Percentiles rank a stretch among this genome's conserved stretches.
Conservation (phyloP, 306 rosid species). For the Geum urbanum region DNA sequence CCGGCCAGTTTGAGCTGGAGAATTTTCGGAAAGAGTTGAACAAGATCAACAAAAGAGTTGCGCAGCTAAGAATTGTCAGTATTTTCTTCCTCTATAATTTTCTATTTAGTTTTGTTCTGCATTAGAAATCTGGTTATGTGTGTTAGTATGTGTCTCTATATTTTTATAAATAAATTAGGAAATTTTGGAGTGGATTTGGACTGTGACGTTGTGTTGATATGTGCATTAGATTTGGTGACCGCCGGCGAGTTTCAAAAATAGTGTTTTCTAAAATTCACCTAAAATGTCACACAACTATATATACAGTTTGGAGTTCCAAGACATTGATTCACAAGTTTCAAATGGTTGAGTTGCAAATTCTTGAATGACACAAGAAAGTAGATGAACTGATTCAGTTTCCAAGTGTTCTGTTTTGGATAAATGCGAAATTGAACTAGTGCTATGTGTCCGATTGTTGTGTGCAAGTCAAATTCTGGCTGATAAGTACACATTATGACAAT, state of each 20-base stretch:
- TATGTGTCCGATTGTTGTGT: neutral
- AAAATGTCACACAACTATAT: no score
- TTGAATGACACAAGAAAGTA: no score
- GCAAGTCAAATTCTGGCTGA: neutral
- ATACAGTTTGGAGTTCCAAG: neutral
- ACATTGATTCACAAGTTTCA: neutral
- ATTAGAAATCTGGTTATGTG: neutral
- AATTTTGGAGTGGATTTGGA: neutral
- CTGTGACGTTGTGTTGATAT: no score
- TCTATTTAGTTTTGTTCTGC: neutral
- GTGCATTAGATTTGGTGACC: no score
- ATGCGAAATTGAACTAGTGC: no score
- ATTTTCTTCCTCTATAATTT: neutral
- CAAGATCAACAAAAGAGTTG: conserved; percentile 70
- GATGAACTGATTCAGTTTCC: neutral
- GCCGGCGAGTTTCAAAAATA: no score
- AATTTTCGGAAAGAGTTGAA: conserved; percentile 66
- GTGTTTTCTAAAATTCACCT: no score
- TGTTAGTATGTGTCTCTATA: neutral
- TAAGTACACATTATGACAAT: neutral
- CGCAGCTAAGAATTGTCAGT: conserved; percentile 57
- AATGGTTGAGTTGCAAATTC: no score
- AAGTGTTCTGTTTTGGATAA: neutral
- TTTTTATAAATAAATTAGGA: neutral
- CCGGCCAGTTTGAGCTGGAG: conserved; percentile 75